Base-by-base conservation (phyloP, 1,139 yeast species). In the Kurtzmaniella quercitrusa region DNA sequence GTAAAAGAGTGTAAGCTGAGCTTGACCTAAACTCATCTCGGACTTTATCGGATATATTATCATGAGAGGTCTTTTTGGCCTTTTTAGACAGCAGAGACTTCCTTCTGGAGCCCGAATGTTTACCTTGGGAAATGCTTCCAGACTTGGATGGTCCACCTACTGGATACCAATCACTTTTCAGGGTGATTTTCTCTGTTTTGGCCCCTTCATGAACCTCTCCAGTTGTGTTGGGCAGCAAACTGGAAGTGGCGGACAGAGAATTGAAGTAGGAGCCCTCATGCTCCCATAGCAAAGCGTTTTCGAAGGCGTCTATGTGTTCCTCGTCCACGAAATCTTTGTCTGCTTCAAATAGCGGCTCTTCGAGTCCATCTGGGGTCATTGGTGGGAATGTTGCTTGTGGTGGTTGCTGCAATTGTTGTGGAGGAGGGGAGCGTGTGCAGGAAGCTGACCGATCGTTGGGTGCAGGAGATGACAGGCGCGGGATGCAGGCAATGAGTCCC, bases 151-250 rank as follows among this genome's bases (percentile, higher is more conserved):
- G 14, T 9, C 36, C 36, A 37, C 72, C 66, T 2, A 81, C 65
- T 0, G 90, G 90, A 16, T 77, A 77, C 91, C 90, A 83, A 57
- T 84, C 90, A 50, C 77, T 78, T 51, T 76, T 74, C 2, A 89
- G 81, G 0, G 77, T 59, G 41, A 84, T 82, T 52, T 70, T 51
- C 43, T 57, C 65, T 1, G 63, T 66, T 43, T 49, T 53, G 21
- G 44, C 38, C 12, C 18, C 18, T 9, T 14, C 18, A 9, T 31
- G 16, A 5, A 31, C 16, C 11, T 31, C 18, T 16, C 16, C 18
- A 21, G 38, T 36, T 19, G 15, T n/a, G 15, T 36, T 14, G 21
- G 14, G 25, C 46, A 29, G 41, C 12, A 38, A n/a, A n/a, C 49
- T 40, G 3, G 47, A 48, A 41, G 46, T 44, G 37, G 44, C 40